These are phyloP conservation scores for Pezicula rhizophila DNA, from an alignment of 2,329 filamentous ascomycete species.

Conservation along the genomic window DNA sequence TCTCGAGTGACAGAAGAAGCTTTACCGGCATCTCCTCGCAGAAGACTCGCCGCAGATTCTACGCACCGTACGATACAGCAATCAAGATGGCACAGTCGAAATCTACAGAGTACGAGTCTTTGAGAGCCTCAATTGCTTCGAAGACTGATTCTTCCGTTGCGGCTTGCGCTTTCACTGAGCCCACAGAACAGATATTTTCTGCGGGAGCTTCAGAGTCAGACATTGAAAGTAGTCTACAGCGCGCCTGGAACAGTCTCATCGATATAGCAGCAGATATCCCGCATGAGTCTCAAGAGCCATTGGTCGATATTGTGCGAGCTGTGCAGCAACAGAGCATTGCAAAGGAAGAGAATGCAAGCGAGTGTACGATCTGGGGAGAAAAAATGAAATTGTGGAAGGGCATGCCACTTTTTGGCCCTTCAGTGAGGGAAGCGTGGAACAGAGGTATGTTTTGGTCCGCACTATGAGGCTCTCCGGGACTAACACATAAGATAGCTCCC, in stretches of 20 bases:
- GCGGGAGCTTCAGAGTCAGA: too few species aligned
- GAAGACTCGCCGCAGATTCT: too few species aligned
- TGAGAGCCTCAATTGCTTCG: too few species aligned
- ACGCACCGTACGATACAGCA: too few species aligned
- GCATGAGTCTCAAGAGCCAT: conserved; percentile 12
- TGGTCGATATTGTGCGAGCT: conserved; percentile 21
- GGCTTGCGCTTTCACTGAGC: too few species aligned
- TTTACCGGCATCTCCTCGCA: too few species aligned
- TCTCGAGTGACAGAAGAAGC: too few species aligned
- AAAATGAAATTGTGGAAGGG: conserved; percentile 22
- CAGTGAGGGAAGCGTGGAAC: conserved; percentile 23
- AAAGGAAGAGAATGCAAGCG: conserved; percentile 9
- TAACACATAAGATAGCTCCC: conserved; percentile 8
- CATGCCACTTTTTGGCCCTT: conserved; percentile 24
- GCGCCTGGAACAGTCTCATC: conserved; percentile 18
- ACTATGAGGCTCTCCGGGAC: too few species aligned
- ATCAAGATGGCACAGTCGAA: too few species aligned
- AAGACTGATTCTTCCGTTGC: too few species aligned
- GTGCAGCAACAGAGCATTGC: conserved; percentile 9
- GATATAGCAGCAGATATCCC: conserved; percentile 16
- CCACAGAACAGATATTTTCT: too few species aligned
- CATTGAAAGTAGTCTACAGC: conserved; percentile 9
- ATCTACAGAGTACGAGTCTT: too few species aligned
- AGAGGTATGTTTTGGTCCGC: conserved; percentile 14
- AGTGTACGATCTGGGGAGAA: conserved; percentile 13